Evolutionary conservation across 2,329 filamentous ascomycete genomes (phyloP), one percentile per base, ranked within the genome.

Genomic region (Beauveria asiatica): DNA sequence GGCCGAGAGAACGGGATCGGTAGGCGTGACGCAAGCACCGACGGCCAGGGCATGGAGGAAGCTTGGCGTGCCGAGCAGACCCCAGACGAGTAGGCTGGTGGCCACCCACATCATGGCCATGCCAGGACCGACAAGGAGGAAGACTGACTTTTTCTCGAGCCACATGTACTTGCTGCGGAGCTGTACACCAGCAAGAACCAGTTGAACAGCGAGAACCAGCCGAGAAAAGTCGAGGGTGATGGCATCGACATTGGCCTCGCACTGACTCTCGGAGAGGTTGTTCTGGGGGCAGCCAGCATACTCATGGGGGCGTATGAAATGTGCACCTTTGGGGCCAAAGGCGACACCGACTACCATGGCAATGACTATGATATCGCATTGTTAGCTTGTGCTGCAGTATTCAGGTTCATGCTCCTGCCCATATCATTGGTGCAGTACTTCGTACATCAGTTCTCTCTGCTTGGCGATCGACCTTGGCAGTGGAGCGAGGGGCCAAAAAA

Each of bases 11-110:
- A 96, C 85, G 0, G 92, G 92, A 67, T 97, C 92, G 0, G 92
- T 96, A 0, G 92, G 92, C 2, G 92, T 94, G n/a, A 97, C 85
- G 68, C 92, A 96, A 0, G 92, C 89, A 1, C 86, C 92, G 11
- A 96, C 78, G 17, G 86, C 88, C 11, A 96, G 78, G 0, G 92
- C 89, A 65, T 94, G 88, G 2, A 96, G 78, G 64, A 94, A 89
- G 33, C 78, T 78, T 17, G 93, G 76, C 54, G 84, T 75, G 0
- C 90, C 89, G 1, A 92, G 84, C 63, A 96, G 73, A 0, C 74
- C 88, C 85, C 87, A 96, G 49, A 96, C 78, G 3, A 96, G 72
- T 1, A 94, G 75, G 65, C 87, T 89, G n/a, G 89, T 94, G 23
- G 80, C 76, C 10, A 96, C 66, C 92, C 92, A 96, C 92, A 96